Percentiles rank a stretch among this genome's conserved stretches.
phyloP scores from a whole-genome alignment of 1,284 basidiomycete genomes.

The Megacollybia platyphylla region DNA sequence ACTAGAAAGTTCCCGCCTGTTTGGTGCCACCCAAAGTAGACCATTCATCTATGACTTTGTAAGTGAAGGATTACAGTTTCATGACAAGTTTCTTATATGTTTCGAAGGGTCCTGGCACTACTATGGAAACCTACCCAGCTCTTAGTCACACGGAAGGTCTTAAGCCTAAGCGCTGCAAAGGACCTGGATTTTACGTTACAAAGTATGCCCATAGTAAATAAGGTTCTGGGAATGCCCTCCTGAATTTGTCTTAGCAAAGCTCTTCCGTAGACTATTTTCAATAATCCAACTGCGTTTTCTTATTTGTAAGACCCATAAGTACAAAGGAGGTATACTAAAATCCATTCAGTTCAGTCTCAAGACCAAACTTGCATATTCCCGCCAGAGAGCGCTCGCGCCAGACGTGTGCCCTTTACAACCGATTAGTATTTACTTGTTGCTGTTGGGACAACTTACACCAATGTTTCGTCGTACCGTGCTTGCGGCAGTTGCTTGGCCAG shows the following conservation, averaged over 20 bases:
- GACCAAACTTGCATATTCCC: neutral
- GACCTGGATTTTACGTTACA: slow-evolving; percentile 36
- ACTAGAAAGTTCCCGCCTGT: slow-evolving; percentile 61
- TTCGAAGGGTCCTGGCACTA: slow-evolving; percentile 38
- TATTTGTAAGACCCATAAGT: too few species aligned
- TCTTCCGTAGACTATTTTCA: too few species aligned
- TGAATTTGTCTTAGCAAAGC: too few species aligned
- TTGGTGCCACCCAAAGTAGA: slow-evolving; percentile 60
- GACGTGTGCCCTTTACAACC: too few species aligned
- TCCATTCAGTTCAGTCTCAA: neutral
- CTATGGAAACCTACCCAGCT: slow-evolving; percentile 40
- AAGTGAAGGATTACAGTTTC: slow-evolving; percentile 11
- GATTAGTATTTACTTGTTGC: too few species aligned
- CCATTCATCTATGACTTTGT: slow-evolving; percentile 70
- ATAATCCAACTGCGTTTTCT: too few species aligned
- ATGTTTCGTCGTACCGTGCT: too few species aligned
- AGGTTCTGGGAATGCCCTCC: too few species aligned
- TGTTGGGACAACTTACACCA: too few species aligned
- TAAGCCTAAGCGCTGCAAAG: slow-evolving; percentile 23
- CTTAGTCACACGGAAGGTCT: slow-evolving; percentile 28
- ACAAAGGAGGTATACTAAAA: neutral
- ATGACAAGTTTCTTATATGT: slow-evolving; percentile 3
- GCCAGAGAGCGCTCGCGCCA: too few species aligned
- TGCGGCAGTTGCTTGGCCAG: too few species aligned
- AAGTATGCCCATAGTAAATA: slow-evolving; percentile 23